Evolutionary conservation across 768 basidiomycete species (phyloP).

Genomic region (Amanita muscaria): DNA sequence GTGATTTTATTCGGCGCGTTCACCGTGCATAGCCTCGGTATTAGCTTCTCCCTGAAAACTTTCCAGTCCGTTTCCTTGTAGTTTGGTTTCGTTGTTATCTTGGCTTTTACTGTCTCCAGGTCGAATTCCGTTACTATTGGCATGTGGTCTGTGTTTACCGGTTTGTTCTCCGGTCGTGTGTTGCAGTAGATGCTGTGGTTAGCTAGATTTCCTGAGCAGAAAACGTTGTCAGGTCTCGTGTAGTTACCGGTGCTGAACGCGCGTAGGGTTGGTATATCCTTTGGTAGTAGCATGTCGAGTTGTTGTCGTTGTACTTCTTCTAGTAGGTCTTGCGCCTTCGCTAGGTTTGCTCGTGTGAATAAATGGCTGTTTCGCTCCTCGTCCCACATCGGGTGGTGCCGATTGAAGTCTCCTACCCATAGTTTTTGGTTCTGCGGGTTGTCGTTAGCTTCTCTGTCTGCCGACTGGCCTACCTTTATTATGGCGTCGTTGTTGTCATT

Average conservation of each 20-base stretch:
- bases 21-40: too few species aligned
- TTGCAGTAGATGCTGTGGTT: background rate
- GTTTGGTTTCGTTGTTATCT: background rate
- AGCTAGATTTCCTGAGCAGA: background rate
- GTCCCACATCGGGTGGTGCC: conserved; percentile 33
- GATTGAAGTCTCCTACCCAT: conserved; percentile 33
- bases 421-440: conserved; percentile 14
- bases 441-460: background rate
- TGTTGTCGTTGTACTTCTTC: background rate
- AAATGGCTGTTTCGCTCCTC: conserved; percentile 14
- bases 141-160: background rate
- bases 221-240: background rate
- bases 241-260: background rate
- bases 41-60: too few species aligned
- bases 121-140: background rate
- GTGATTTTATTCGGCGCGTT: too few species aligned
- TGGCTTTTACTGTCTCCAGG: too few species aligned
- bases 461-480: background rate
- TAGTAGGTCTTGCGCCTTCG: background rate
- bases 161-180: background rate
- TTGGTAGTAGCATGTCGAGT: background rate
- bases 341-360: conserved; percentile 8
- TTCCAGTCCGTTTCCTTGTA: background rate
- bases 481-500: background rate
- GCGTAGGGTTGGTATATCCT: background rate